Evolutionary conservation across 805 yeast genomes (phyloP).

Genomic region (Saccharomyces eubayanus): DNA sequence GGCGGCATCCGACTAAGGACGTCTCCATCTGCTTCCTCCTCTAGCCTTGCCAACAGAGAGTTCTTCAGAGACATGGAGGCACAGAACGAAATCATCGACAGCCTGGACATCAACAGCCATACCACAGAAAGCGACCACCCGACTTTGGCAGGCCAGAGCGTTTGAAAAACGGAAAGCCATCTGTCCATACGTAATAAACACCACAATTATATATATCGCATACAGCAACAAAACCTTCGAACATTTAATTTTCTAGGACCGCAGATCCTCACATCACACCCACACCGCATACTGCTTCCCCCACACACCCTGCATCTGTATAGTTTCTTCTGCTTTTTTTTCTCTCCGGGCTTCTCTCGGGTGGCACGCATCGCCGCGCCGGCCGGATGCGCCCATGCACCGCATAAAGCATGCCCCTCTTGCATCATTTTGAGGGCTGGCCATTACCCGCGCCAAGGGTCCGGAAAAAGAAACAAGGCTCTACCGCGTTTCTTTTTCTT

Average conservation of each 20-base stretch:
- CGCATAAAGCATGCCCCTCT: background rate
- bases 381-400: background rate
- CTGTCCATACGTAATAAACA: background rate
- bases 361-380: background rate
- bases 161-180: background rate
- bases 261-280: background rate
- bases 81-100: slow-evolving; percentile 35
- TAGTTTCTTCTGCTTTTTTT: background rate
- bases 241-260: background rate
- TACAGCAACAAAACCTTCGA: background rate
- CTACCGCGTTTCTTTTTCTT: slow-evolving; percentile 3
- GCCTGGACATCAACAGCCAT: slow-evolving; percentile 28
- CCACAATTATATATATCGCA: background rate
- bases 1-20: slow-evolving; percentile 3
- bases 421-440: background rate
- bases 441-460: background rate
- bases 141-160: background rate
- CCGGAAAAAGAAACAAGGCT: background rate
- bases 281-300: background rate
- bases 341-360: background rate
- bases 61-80: slow-evolving; percentile 34
- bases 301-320: background rate
- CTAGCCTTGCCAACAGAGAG: background rate
- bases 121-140: background rate
- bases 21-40: background rate